A percentile compares a stretch with the other conserved stretches of the same genome.
Evolutionary conservation across 352 stramenopile genomes (phyloP).

Genomic region (Phytophthora pistaciae): DNA sequence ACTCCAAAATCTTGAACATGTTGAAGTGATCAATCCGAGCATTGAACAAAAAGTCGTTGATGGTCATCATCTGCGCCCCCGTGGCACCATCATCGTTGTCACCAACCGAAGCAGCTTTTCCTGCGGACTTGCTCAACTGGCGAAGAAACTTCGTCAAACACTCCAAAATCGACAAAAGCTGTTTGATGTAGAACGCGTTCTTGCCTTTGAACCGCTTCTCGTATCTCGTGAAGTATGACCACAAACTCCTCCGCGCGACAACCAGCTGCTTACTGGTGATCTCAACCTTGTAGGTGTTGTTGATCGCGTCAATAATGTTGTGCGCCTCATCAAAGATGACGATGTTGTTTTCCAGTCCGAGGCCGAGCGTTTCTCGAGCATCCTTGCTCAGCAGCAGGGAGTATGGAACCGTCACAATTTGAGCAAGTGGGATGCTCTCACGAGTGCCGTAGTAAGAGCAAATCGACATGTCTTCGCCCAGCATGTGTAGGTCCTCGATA

Average conservation of each 20-base stretch:
- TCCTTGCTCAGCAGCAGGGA: slow-evolving; percentile 93
- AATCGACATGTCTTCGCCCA: slow-evolving; percentile 92
- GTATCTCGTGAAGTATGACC: slow-evolving; percentile 90
- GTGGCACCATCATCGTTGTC: slow-evolving; percentile 35
- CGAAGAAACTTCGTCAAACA: slow-evolving; percentile 83
- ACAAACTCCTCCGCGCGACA: slow-evolving; percentile 75
- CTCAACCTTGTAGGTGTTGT: slow-evolving; percentile 88
- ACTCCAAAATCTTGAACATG: slow-evolving; percentile 91
- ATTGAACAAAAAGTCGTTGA: slow-evolving; percentile 90
- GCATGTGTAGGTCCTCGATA: slow-evolving; percentile 96
- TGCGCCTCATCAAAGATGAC: slow-evolving; percentile 99
- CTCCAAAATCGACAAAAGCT: slow-evolving; percentile 83
- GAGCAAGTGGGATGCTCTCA: slow-evolving; percentile 89
- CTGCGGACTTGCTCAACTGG: slow-evolving; percentile 44
- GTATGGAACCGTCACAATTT: slow-evolving; percentile 94
- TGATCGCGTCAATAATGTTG: slow-evolving; percentile 98
- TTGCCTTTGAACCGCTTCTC: slow-evolving; percentile 89
- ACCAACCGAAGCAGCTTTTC: not conserved
- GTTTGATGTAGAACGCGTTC: slow-evolving; percentile 92
- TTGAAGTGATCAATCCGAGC: slow-evolving; percentile 89
- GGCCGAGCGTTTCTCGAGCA: slow-evolving; percentile 90
- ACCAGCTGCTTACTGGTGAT: slow-evolving; percentile 83
- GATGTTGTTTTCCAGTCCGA: slow-evolving; percentile 90
- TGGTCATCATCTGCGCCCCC: slow-evolving; percentile 74
- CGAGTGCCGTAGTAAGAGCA: slow-evolving; percentile 98